phyloP scores from a whole-genome alignment of 2,329 filamentous ascomycete genomes.

The Xylaria sp. region DNA sequence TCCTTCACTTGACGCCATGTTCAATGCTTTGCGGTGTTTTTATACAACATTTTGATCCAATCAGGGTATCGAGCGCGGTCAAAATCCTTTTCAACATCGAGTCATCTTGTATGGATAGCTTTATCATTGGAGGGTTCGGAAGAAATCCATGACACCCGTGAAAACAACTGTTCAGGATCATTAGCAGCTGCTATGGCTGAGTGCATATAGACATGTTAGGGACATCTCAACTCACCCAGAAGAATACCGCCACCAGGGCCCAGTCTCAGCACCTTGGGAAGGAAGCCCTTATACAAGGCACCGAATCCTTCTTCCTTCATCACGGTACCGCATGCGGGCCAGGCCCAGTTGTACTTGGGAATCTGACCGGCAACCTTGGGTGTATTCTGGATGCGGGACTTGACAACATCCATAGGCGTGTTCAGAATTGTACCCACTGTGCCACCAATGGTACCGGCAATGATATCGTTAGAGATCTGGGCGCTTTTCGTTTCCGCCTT shows the following conservation, averaged over 20 bases:
- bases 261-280: constrained; percentile 88
- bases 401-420: constrained; percentile 73
- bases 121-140: constrained; percentile 37
- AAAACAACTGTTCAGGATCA: constrained; percentile 34
- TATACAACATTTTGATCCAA: constrained; percentile 29
- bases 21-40: constrained; percentile 16
- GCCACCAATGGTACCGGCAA: constrained; percentile 88
- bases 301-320: constrained; percentile 91
- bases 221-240: constrained; percentile 57
- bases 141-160: constrained; percentile 43
- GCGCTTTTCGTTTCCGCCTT: constrained; percentile 80
- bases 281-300: constrained; percentile 96
- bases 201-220: neutral
- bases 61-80: constrained; percentile 33
- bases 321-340: constrained; percentile 84
- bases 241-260: constrained; percentile 68
- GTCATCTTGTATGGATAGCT: constrained; percentile 19
- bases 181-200: constrained; percentile 9
- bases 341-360: constrained; percentile 99
- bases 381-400: constrained; percentile 96
- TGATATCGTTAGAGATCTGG: constrained; percentile 86
- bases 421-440: constrained; percentile 90
- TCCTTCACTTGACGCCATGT: constrained; percentile 24
- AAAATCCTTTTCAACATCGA: constrained; percentile 10
- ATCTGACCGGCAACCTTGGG: constrained; percentile 80